Evolutionary conservation across 2,329 filamentous ascomycete genomes (phyloP).

Genomic region (Pleoardoris graminearum): DNA sequence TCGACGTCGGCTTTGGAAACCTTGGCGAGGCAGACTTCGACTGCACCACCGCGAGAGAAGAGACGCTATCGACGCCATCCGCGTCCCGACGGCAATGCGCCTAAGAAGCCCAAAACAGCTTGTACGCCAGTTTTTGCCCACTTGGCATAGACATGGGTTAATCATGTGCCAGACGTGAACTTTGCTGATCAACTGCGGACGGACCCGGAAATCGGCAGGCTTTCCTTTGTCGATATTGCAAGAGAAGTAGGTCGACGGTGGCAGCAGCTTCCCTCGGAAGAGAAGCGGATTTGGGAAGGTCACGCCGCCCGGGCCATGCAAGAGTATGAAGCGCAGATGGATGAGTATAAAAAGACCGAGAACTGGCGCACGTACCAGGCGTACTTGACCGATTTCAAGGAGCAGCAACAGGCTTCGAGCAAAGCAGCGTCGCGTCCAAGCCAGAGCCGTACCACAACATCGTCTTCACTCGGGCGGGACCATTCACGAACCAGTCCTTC

Average conservation of each 20-base stretch:
- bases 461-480: conserved; percentile 19
- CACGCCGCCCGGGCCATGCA: conserved; percentile 45
- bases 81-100: conserved; percentile 41
- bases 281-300: conserved; percentile 45
- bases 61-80: conserved; percentile 45
- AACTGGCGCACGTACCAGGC: conserved; percentile 42
- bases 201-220: conserved; percentile 38
- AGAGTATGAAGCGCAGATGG: conserved; percentile 45
- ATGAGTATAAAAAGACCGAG: conserved; percentile 46
- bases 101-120: conserved; percentile 47
- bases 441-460: conserved; percentile 22
- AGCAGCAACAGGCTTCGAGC: conserved; percentile 12
- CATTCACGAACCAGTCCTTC: conserved; percentile 23
- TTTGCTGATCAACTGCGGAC: conserved; percentile 46
- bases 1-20: conserved; percentile 37
- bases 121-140: conserved; percentile 28
- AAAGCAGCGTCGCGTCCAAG: conserved; percentile 20
- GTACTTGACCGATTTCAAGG: conserved; percentile 43
- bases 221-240: conserved; percentile 47
- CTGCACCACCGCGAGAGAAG: conserved; percentile 36
- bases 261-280: conserved; percentile 41
- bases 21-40: conserved; percentile 27
- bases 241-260: conserved; percentile 44
- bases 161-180: conserved; percentile 41
- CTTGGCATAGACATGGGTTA: conserved; percentile 7